Evolutionary conservation across 1,284 basidiomycete species (phyloP), one percentile per base, ranked within the genome.

Genomic region (Papiliotrema laurentii): DNA sequence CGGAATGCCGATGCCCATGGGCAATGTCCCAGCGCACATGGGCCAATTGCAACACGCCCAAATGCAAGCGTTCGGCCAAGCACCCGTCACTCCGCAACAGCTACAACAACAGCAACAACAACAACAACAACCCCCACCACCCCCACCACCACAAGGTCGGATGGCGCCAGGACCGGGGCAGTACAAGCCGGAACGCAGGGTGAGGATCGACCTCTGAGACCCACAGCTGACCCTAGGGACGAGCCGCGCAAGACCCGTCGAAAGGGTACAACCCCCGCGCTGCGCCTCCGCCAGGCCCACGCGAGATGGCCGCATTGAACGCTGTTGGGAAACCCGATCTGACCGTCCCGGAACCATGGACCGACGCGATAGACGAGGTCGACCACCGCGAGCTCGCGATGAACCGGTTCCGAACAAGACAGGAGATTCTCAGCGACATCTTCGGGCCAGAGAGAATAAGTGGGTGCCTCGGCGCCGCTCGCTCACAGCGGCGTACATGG

Each of bases 341-440:
- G 19, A 31, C 24, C 31, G 45, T 21, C 34, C 40, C 19, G 37
- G 69, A 72, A 51, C 69, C 69, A 4, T 72, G 68, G 68, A 64
- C 69, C 1, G 69, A 72, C 43, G 55, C 48, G 26, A 47, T 72
- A 45, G 69, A 72, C 40, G 69, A 72, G 55, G 49, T 70, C 11
- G 69, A 72, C 55, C 56, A 64, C 21, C 51, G 68, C 25, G 69
- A 72, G 40, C 42, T 69, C 10, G 69, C 69, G 2, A 70, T 72
- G 68, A 56, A 53, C 18, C 58, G 66, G 26, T 72, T 66, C 50
- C 61, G 69, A 39, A 50, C 56, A 24, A 55, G 69, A 39, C 66
- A 72, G 43, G 69, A 70, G 61, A 55, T 70, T 7, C 48, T 72
- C 45, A 53, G 53, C 9, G 69, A 72, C 48, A 56, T 72, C 21